Percentiles rank a stretch among this genome's conserved stretches.
Evolutionary conservation across 2,329 filamentous ascomycete genomes (phyloP).

Genomic region (Rhinocladiella mackenziei): DNA sequence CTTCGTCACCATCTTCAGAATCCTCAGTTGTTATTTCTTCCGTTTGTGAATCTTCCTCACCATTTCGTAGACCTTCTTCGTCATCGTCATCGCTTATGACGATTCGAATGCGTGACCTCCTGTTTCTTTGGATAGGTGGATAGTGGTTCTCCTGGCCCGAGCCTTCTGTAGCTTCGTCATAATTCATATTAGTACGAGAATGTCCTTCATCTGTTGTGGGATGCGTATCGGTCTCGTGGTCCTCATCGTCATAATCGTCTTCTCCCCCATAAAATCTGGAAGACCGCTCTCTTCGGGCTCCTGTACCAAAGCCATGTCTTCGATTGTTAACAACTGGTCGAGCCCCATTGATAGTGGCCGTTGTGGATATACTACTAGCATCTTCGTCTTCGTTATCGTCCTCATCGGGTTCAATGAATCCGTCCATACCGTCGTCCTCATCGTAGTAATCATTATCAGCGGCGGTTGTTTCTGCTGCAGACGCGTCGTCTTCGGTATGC

Average conservation of each 20-base stretch:
- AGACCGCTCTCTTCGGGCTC: no score
- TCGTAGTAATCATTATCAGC: constrained; percentile 15
- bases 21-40: neutral
- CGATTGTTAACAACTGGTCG: neutral
- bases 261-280: no score
- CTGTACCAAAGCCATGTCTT: no score
- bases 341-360: neutral
- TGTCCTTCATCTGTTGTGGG: neutral
- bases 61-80: constrained; percentile 1
- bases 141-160: constrained; percentile 6
- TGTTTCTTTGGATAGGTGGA: neutral
- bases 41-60: neutral
- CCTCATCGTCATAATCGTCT: neutral
- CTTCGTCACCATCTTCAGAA: constrained; percentile 6
- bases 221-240: neutral
- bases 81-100: constrained; percentile 25
- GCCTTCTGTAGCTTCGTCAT: constrained; percentile 15
- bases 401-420: constrained; percentile 23
- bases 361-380: constrained; percentile 15
- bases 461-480: neutral
- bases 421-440: constrained; percentile 21
- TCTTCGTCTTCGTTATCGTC: constrained; percentile 19
- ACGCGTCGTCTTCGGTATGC: constrained; percentile 6
- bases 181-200: constrained; percentile 8
- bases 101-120: constrained; percentile 3